Evolutionary conservation across 2,329 filamentous ascomycete genomes (phyloP).

Genomic region (Clarireedia homoeocarpa): DNA sequence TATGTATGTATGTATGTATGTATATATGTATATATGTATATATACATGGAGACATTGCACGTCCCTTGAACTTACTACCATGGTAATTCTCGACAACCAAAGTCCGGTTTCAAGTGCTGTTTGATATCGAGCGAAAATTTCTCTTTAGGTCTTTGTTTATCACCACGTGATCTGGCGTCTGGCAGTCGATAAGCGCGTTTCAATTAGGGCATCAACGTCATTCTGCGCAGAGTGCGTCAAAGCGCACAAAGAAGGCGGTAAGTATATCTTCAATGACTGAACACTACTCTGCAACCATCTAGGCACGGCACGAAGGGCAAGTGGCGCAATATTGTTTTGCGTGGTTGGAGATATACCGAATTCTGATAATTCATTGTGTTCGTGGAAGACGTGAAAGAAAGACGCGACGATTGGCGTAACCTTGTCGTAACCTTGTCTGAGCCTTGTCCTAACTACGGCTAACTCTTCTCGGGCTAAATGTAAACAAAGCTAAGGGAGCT

Average conservation of each 20-base stretch:
- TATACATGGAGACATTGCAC: too few species aligned
- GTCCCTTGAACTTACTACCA: too few species aligned
- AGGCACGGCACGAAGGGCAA: not conserved
- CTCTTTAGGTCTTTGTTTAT: not conserved
- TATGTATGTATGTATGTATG: too few species aligned
- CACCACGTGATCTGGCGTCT: constrained; percentile 5
- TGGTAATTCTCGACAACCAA: too few species aligned
- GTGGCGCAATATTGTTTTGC: not conserved
- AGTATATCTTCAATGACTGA: too few species aligned
- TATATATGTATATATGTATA: too few species aligned
- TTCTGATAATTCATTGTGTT: not conserved
- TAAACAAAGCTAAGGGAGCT: constrained; percentile 1
- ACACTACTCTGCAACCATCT: too few species aligned
- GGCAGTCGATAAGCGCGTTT: not conserved
- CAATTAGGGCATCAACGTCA: not conserved
- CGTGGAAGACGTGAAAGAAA: constrained; percentile 1
- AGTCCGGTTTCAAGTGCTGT: not conserved
- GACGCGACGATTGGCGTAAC: not conserved
- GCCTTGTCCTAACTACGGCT: not conserved
- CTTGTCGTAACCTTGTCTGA: not conserved
- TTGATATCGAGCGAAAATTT: not conserved
- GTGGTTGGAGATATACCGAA: not conserved
- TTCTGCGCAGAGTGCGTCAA: not conserved
- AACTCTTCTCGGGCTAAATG: not conserved
- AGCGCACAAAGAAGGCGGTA: not conserved